Base-by-base conservation (phyloP, 352 stramenopile genomes). In the Pythium graminicola region DNA sequence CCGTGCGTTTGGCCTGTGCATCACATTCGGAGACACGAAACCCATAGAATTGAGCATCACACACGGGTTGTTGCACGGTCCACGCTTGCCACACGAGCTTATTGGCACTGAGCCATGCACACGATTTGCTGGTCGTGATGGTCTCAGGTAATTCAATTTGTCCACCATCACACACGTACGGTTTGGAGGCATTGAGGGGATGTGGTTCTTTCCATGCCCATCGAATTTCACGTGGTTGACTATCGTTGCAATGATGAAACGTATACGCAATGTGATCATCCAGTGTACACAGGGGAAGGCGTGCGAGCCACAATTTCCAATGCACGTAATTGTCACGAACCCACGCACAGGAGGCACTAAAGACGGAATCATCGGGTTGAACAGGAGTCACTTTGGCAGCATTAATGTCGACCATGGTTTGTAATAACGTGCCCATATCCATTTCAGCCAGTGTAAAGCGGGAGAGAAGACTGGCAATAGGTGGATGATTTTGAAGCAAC, bases 101-200 rank as follows among this genome's bases (percentile, higher is more conserved):
- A 16, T 62, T 35, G 22, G 13, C 40, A 17, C n/a, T 13, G 10
- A 74, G 43, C 62, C 62, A 74, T 8, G 16, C 53, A 31, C 62
- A 71, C 16, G 32, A 55, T 10, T 54, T 68, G 48, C 64, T 79
- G n/a, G 74, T 79, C 14, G 26, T 16, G 19, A 81, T 49, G 14
- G 62, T 33, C 3, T 8, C 6, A 0, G 74, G 74, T 0, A 82
- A 39, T 11, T n/a, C 3, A 0, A 42, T 22, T 13, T 71, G 13
- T 3, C 67, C 74, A 5, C 74, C 72, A 27, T 82, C 74, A 17
- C 74, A 85, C 1, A 62, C 33, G 51, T 71, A 76, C 0, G 74
- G 65, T 11, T 52, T 26, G 0, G 62, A 65, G 0, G 33, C 47
- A 41, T 82, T 69, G 0, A 54, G 27, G 0, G 74, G 71, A 28